Evolutionary conservation across 2,329 filamentous ascomycete species (phyloP).

Genomic region (Dothidotthia symphoricarpi): DNA sequence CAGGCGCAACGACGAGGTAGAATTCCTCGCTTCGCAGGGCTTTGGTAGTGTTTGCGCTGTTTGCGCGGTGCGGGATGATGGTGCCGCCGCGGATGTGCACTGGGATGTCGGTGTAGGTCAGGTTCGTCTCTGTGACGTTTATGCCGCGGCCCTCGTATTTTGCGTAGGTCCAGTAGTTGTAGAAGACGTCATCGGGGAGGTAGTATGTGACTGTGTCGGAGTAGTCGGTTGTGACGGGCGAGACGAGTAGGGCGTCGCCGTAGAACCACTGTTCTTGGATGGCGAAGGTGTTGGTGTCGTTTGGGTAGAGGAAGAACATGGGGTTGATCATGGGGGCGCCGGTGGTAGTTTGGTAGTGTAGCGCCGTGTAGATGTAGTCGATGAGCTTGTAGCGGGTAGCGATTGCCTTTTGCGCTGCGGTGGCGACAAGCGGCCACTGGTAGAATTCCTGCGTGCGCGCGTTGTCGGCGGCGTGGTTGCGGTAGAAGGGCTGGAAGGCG

Average conservation of each 20-base stretch:
- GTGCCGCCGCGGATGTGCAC: constrained; percentile 65
- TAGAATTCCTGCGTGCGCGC: constrained; percentile 69
- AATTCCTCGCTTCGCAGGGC: constrained; percentile 66
- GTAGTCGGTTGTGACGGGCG: constrained; percentile 55
- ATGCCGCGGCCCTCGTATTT: constrained; percentile 49
- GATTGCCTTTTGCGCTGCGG: constrained; percentile 67
- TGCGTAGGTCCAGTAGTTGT: constrained; percentile 58
- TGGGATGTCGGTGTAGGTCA: constrained; percentile 59
- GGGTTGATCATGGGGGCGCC: constrained; percentile 68
- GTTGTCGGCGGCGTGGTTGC: constrained; percentile 64
- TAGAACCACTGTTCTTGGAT: constrained; percentile 61
- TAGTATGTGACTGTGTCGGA: constrained; percentile 55
- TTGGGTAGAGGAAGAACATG: constrained; percentile 69
- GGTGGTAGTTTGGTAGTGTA: constrained; percentile 58
- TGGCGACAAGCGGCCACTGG: constrained; percentile 62
- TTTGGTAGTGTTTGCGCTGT: constrained; percentile 60
- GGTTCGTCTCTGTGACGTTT: constrained; percentile 45
- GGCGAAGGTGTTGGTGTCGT: constrained; percentile 53
- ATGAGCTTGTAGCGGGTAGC: constrained; percentile 72
- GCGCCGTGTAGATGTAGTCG: constrained; percentile 75
- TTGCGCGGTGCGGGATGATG: constrained; percentile 60
- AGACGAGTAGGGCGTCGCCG: constrained; percentile 56
- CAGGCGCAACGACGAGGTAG: constrained; percentile 67
- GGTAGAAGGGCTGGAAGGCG: constrained; percentile 73
- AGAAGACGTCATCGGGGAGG: constrained; percentile 59